A percentile compares a stretch with the other conserved stretches of the same genome.
Conservation (phyloP, 805 yeast species). For the Saturnispora besseyi region DNA sequence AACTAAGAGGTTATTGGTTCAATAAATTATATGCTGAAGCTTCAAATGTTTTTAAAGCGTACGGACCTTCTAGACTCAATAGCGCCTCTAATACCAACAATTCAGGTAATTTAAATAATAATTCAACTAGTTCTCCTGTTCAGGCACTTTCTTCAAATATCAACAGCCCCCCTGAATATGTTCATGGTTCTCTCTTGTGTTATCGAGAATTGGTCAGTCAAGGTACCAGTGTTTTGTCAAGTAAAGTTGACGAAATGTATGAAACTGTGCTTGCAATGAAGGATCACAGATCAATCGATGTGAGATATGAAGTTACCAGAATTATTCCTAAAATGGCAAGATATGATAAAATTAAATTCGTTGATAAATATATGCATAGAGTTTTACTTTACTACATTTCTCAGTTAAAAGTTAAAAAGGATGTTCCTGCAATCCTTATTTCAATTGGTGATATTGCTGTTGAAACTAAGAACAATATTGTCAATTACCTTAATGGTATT, state of each 20-base stretch:
- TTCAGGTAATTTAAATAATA: not conserved
- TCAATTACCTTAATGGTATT: constrained; percentile 81
- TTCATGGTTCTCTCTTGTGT: constrained; percentile 83
- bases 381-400: constrained; percentile 69
- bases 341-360: constrained; percentile 67
- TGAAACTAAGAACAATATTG: constrained; percentile 74
- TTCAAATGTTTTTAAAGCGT: constrained; percentile 20
- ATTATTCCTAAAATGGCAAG: constrained; percentile 77
- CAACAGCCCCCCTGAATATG: constrained; percentile 43
- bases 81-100: not conserved
- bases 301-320: constrained; percentile 76
- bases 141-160: constrained; percentile 3
- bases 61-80: not conserved
- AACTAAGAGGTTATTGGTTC: constrained; percentile 68
- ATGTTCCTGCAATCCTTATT: constrained; percentile 63
- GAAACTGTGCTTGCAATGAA: constrained; percentile 65
- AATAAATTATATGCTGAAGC: constrained; percentile 40
- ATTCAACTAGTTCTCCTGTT: not conserved
- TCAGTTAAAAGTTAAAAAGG: constrained; percentile 64
- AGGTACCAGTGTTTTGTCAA: constrained; percentile 63
- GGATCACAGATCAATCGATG: constrained; percentile 65
- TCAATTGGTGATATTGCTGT: constrained; percentile 80
- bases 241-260: constrained; percentile 67
- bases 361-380: constrained; percentile 70
- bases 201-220: constrained; percentile 67